A percentile compares a stretch with the other conserved stretches of the same genome.
phyloP scores from a whole-genome alignment of 2,329 filamentous ascomycete genomes.

The Colletotrichum siamense region DNA sequence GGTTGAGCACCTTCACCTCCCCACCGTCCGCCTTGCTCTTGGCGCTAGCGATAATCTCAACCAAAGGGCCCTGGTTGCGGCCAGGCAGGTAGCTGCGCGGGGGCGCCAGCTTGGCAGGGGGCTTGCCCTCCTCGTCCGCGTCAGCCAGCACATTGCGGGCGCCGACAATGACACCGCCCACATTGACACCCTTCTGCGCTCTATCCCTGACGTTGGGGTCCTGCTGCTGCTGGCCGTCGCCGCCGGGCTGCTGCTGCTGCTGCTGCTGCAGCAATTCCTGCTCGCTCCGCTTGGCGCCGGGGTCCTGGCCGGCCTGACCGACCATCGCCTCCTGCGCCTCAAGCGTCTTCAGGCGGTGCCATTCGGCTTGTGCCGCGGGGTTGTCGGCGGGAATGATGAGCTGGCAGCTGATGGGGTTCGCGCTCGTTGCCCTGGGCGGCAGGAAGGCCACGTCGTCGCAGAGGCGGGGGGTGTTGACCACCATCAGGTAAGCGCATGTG shows the following conservation, averaged over 20 bases:
- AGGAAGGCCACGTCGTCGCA: slow-evolving; percentile 88
- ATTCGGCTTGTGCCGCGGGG: slow-evolving; percentile 32
- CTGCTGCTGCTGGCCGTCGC: not conserved
- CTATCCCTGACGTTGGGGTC: slow-evolving; percentile 20
- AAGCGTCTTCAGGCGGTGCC: slow-evolving; percentile 39
- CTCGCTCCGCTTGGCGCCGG: not conserved
- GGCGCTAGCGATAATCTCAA: slow-evolving; percentile 52
- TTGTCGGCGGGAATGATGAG: slow-evolving; percentile 67
- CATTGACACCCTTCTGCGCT: slow-evolving; percentile 37
- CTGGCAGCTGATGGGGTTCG: slow-evolving; percentile 78
- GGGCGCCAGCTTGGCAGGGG: slow-evolving; percentile 48
- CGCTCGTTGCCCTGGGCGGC: slow-evolving; percentile 77
- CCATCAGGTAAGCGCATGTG: slow-evolving; percentile 92
- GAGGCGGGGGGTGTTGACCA: slow-evolving; percentile 86
- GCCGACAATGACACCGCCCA: slow-evolving; percentile 61
- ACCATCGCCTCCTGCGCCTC: slow-evolving; percentile 43
- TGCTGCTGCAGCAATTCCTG: not conserved
- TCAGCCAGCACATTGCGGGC: slow-evolving; percentile 53
- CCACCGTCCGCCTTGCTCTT: slow-evolving; percentile 64
- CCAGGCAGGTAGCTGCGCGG: slow-evolving; percentile 45
- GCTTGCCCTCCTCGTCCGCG: slow-evolving; percentile 52
- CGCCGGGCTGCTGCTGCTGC: not conserved
- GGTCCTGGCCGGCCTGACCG: slow-evolving; percentile 12
- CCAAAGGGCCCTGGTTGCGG: slow-evolving; percentile 23
- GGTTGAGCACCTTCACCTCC: slow-evolving; percentile 62